A percentile compares a stretch with the other conserved stretches of the same genome.
phyloP scores from a whole-genome alignment of 176 grass and related monocot species.

The Tuctoria greenei region DNA sequence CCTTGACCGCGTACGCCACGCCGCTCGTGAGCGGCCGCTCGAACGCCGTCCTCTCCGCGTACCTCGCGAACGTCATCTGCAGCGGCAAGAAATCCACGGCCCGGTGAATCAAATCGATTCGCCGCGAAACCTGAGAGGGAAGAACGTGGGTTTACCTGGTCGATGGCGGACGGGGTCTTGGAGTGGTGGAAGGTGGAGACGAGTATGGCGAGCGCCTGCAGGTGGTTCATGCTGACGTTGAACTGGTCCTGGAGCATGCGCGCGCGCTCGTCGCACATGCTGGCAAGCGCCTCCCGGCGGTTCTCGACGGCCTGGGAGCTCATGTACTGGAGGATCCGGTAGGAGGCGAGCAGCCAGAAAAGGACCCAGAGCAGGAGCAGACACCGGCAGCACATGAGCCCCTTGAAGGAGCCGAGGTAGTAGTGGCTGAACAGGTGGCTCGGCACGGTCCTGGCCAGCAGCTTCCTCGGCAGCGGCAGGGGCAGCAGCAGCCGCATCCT shows the following conservation, averaged over 20 bases:
- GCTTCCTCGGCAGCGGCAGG: constrained; percentile 51
- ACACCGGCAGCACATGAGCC: constrained; percentile 41
- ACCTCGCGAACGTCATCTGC: constrained; percentile 87
- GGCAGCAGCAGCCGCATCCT: constrained; percentile 26
- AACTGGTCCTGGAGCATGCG: constrained; percentile 99
- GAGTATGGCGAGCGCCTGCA: constrained; percentile 93
- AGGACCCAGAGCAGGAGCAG: constrained; percentile 54
- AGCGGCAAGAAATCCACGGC: background rate
- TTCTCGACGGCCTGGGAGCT: constrained; percentile 47
- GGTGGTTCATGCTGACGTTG: constrained; percentile 98
- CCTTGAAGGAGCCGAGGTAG: constrained; percentile 49
- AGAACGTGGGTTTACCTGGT: constrained; percentile 55
- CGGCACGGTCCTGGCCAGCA: constrained; percentile 46
- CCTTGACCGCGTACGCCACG: constrained; percentile 88
- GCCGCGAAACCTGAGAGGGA: background rate
- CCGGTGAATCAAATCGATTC: background rate
- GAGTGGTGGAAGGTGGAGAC: constrained; percentile 94
- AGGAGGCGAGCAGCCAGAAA: constrained; percentile 17
- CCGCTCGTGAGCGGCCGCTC: constrained; percentile 97
- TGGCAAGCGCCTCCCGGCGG: constrained; percentile 64
- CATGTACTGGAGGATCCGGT: constrained; percentile 31
- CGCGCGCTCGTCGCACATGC: constrained; percentile 92
- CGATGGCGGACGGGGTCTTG: constrained; percentile 77
- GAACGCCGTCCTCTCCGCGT: constrained; percentile 96
- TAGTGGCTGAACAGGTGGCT: constrained; percentile 52